These are phyloP conservation scores for Lentinula novae-zelandiae DNA, from an alignment of 1,284 basidiomycete genomes.

Conservation along the genomic window DNA sequence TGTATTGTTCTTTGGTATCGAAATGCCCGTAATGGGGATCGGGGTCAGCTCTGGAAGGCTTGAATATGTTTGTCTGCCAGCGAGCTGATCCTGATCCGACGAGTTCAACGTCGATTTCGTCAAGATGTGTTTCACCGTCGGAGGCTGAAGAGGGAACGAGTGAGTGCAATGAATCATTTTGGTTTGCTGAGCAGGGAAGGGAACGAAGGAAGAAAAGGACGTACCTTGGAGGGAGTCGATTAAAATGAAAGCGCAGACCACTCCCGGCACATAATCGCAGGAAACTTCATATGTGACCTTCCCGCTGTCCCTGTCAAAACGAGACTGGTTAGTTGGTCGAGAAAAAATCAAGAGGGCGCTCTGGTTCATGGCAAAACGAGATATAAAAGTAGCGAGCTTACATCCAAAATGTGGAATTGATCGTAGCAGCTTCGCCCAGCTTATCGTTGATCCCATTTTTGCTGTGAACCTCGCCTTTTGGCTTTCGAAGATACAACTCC, in stretches of 20 bases:
- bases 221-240: constrained; percentile 26
- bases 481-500: constrained; percentile 32
- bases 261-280: constrained; percentile 31
- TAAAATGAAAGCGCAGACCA: constrained; percentile 37
- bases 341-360: constrained; percentile 20
- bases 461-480: constrained; percentile 27
- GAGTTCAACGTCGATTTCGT: constrained; percentile 46
- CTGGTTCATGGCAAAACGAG: background rate
- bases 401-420: constrained; percentile 39
- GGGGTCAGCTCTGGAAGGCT: constrained; percentile 28
- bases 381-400: background rate
- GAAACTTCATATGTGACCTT: constrained; percentile 33
- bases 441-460: constrained; percentile 31
- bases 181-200: background rate
- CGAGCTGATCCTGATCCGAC: constrained; percentile 33
- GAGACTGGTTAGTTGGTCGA: background rate
- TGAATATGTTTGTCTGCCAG: constrained; percentile 47
- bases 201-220: background rate
- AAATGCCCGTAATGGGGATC: constrained; percentile 37
- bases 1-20: constrained; percentile 29
- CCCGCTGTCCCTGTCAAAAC: constrained; percentile 26
- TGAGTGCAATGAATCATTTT: background rate
- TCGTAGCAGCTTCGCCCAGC: constrained; percentile 35
- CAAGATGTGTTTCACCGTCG: constrained; percentile 18
- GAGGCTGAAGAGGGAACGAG: background rate